Base-by-base conservation (phyloP, 2,329 filamentous ascomycete genomes). In the Aureobasidium mangrovei region DNA sequence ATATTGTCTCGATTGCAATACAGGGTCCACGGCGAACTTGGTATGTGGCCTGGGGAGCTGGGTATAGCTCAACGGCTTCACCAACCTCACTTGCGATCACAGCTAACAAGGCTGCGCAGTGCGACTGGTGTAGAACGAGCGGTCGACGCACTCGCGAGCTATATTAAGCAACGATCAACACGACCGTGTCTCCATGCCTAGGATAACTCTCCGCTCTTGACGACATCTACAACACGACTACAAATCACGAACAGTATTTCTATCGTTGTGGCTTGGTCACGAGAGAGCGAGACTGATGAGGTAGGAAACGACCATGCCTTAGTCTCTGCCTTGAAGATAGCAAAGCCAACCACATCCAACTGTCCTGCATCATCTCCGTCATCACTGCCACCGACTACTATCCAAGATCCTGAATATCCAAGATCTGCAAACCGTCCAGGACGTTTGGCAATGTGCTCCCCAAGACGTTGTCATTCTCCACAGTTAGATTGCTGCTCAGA, bases 1-100 rank as follows among this genome's bases (percentile, higher is more conserved):
- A 51, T 95, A 94, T 67, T 96, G 91, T 68, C 78, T 85, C 57
- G 77, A 85, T 54, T 88, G 95, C 66, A 90, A 94, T 61, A 86
- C 90, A 60, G 87, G 88, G 12, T 91, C 86, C 39, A 87, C 84
- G 9, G 70, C 76, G n/a, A 83, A 77, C 32, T 69, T 70, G 69
- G 72, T 74, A 64, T 52, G 67, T 59, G 31, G n/a, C 12, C 35
- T 24, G n/a, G 24, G 18, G 6, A 39, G 39, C 7, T 41, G 18
- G 24, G 4, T 10, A 18, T 18, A 18, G 18, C 18, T 18, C 18
- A 18, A 18, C 18, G 18, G 38, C 39, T 32, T 41, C 28, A 44
- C 35, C 26, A n/a, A 35, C 32, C 27, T 18, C 47, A 2, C 12
- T 46, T 8, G 24, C 9, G 7, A 28, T 42, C 29, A 38, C 24